Conservation (phyloP, 2,329 filamentous ascomycete species). For the Xylariaceae sp. region DNA sequence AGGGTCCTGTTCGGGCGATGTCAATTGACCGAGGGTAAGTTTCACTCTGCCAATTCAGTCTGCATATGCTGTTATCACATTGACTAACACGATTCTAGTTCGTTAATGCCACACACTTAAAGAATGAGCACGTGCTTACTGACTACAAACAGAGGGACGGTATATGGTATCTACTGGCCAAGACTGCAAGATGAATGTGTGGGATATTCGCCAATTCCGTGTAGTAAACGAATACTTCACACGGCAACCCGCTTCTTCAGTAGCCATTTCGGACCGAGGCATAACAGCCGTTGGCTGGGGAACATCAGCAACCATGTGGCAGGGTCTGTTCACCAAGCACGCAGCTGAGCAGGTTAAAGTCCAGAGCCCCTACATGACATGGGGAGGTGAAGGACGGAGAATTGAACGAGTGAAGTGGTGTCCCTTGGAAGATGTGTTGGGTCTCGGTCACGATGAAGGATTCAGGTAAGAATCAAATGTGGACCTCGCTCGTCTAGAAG, state of each 20-base stretch:
- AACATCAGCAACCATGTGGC: slow-evolving; percentile 85
- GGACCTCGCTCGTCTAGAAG: slow-evolving; percentile 37
- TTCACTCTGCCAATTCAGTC: too few relatives aligned
- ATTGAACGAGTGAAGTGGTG: slow-evolving; percentile 86
- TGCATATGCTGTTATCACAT: too few relatives aligned
- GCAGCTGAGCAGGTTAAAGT: slow-evolving; percentile 69
- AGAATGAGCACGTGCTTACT: slow-evolving; percentile 7
- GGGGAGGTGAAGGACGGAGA: slow-evolving; percentile 77
- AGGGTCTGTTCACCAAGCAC: slow-evolving; percentile 76
- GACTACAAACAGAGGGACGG: slow-evolving; percentile 55
- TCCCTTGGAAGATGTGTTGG: slow-evolving; percentile 89
- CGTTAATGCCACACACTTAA: neutral
- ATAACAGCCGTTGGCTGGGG: slow-evolving; percentile 88
- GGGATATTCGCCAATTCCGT: slow-evolving; percentile 92
- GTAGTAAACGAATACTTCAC: slow-evolving; percentile 88
- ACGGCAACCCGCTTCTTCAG: slow-evolving; percentile 71
- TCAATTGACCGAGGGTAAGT: slow-evolving; percentile 64
- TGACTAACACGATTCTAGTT: slow-evolving; percentile 11
- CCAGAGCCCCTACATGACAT: slow-evolving; percentile 84
- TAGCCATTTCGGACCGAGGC: slow-evolving; percentile 83
- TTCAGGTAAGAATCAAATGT: slow-evolving; percentile 52
- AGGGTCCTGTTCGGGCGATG: slow-evolving; percentile 78
- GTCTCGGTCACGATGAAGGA: slow-evolving; percentile 75
- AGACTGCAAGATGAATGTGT: slow-evolving; percentile 39
- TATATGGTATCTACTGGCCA: slow-evolving; percentile 96